These are phyloP conservation scores for Saccharomycopsis fibuligera DNA, from an alignment of 805 yeast species.

Conservation along the genomic window DNA sequence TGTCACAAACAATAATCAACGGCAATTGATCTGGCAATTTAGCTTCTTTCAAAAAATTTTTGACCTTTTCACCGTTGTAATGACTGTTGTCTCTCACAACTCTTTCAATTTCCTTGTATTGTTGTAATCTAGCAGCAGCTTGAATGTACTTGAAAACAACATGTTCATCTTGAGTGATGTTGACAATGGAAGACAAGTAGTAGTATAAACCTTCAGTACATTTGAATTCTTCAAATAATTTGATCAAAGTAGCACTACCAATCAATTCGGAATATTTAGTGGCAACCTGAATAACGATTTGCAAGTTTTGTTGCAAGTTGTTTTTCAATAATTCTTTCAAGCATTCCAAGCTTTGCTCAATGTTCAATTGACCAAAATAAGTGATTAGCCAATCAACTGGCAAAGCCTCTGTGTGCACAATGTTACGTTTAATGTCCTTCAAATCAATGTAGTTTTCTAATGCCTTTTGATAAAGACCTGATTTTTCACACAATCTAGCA, in stretches of 20 bases:
- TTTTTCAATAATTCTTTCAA: conserved; percentile 77
- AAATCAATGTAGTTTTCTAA: conserved; percentile 92
- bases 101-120: conserved; percentile 90
- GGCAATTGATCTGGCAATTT: conserved; percentile 93
- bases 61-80: conserved; percentile 95
- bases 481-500: conserved; percentile 89
- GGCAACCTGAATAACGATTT: conserved; percentile 92
- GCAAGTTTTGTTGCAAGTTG: conserved; percentile 81
- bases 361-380: conserved; percentile 89
- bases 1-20: conserved; percentile 91
- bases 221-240: conserved; percentile 88
- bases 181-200: conserved; percentile 88
- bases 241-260: conserved; percentile 79
- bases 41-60: conserved; percentile 93
- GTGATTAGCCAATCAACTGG: conserved; percentile 92
- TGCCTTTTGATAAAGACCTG: conserved; percentile 94
- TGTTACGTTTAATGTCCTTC: conserved; percentile 91
- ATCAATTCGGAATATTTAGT: conserved; percentile 92
- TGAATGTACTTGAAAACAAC: conserved; percentile 95
- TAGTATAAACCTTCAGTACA: conserved; percentile 91
- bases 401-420: conserved; percentile 76
- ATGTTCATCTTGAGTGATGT: conserved; percentile 87
- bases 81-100: conserved; percentile 90
- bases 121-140: conserved; percentile 86
- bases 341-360: conserved; percentile 86